Evolutionary conservation across 305 asterid genomes (phyloP), one percentile per base, ranked within the genome.

Genomic region (Fraxinus platypoda): DNA sequence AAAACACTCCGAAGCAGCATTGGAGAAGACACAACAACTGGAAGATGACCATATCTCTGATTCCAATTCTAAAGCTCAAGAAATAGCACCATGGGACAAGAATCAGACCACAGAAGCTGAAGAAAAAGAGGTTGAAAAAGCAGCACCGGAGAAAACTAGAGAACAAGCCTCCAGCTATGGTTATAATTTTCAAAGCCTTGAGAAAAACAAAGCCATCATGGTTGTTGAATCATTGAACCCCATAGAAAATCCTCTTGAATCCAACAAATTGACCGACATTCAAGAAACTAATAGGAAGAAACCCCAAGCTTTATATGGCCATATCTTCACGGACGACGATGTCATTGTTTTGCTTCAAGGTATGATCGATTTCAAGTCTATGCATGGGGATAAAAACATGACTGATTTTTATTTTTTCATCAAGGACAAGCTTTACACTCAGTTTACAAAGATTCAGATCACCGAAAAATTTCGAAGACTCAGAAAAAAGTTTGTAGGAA

Each of bases 351-450:
- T 86, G 74, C 87, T 86, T 7, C 57, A 68, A 54, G 84, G 87
- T n/a, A 83, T 83, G n/a, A 64, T 76, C 1, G 12, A 9, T 66
- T 86, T 86, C 82, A 83, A 85, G 89, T 83, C 46, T 2, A 70
- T 66, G 7, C 87, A 87, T n/a, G 75, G 28, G 30, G 81, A 83
- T 80, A 78, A 78, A 49, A 86, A 66, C 30, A 81, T 85, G 89
- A 37, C 83, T 8, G 89, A 86, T n/a, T 86, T 83, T 78, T 59
- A 86, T 77, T 62, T 35, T 17, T 86, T 83, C 62, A 38, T 86
- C 70, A 81, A 83, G 83, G 77, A 59, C 34, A 34, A 57, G 43
- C 82, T 86, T 8, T 3, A 19, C 0, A 75, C 79, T 23, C 64
- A 68, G 19, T 81, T 46, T 75, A 28, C 89, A 0, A 86, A 57